Conservation (phyloP, 208 protist genomes). For the Acanthamoeba royreba region DNA sequence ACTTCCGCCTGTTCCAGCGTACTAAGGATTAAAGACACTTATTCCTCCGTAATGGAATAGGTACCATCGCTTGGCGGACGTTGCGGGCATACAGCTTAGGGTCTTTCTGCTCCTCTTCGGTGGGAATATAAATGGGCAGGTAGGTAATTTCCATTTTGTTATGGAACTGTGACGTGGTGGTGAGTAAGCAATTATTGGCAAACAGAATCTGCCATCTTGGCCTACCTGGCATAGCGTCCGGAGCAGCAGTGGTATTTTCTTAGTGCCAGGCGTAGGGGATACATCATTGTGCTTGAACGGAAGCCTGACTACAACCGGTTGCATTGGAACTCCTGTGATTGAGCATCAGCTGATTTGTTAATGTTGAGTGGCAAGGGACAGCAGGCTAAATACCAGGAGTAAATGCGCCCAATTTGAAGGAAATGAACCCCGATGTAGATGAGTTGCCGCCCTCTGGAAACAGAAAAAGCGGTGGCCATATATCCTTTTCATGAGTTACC, state of each 20-base stretch:
- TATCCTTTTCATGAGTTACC: not conserved
- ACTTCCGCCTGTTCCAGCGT: not conserved
- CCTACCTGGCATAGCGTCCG: not conserved
- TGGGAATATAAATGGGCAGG: slow-evolving; percentile 87
- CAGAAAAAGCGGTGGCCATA: not conserved
- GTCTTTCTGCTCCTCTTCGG: slow-evolving; percentile 82
- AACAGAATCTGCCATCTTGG: not conserved
- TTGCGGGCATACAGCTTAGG: slow-evolving; percentile 82
- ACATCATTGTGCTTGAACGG: not conserved
- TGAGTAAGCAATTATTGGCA: not conserved
- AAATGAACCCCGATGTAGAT: not conserved
- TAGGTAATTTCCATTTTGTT: slow-evolving; percentile 82
- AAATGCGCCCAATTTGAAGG: not conserved
- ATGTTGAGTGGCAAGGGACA: not conserved
- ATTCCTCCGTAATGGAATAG: not conserved
- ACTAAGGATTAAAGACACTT: not conserved
- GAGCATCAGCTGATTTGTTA: not conserved
- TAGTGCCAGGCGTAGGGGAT: not conserved
- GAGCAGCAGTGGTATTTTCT: not conserved
- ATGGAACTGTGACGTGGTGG: slow-evolving; percentile 83
- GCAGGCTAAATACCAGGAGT: not conserved
- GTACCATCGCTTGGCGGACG: slow-evolving; percentile 58
- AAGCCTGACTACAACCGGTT: not conserved
- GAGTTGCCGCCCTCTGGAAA: slow-evolving; percentile 9
- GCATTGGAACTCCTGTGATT: not conserved